These are phyloP conservation scores for Serendipita sp. DNA, from an alignment of 1,284 basidiomycete genomes.

Conservation along the genomic window DNA sequence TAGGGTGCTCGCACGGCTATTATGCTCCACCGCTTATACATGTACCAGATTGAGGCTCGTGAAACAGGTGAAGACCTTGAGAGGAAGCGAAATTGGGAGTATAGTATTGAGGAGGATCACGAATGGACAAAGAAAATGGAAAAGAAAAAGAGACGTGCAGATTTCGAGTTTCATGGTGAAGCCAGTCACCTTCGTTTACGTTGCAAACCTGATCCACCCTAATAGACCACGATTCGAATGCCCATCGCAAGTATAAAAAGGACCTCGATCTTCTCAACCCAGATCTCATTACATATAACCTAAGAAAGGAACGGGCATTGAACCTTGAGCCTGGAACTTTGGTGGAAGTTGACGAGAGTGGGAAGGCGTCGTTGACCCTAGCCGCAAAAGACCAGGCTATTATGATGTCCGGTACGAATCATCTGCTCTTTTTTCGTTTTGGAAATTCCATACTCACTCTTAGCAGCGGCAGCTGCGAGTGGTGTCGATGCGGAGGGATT, in stretches of 20 bases:
- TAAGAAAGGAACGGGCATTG: slow-evolving; percentile 72
- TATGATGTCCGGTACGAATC: slow-evolving; percentile 27
- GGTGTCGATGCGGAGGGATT: slow-evolving; percentile 59
- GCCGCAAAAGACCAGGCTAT: slow-evolving; percentile 36
- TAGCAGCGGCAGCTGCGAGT: slow-evolving; percentile 5
- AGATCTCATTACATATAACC: slow-evolving; percentile 70
- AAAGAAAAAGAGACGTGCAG: slow-evolving; percentile 57
- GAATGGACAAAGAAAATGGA: slow-evolving; percentile 81
- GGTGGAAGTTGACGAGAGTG: slow-evolving; percentile 23
- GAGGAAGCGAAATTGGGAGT: slow-evolving; percentile 83
- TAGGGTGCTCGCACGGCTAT: slow-evolving; percentile 30
- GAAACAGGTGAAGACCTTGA: slow-evolving; percentile 29
- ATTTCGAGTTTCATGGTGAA: slow-evolving; percentile 69
- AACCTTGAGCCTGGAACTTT: slow-evolving; percentile 55
- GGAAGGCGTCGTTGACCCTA: slow-evolving; percentile 23
- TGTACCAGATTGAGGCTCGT: not conserved
- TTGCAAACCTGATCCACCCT: not conserved
- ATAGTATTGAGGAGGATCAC: slow-evolving; percentile 89
- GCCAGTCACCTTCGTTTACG: slow-evolving; percentile 15
- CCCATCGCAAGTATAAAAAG: slow-evolving; percentile 81
- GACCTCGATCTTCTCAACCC: slow-evolving; percentile 78
- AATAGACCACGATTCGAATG: slow-evolving; percentile 78
- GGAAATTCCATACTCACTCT: slow-evolving; percentile 8
- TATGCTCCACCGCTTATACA: not conserved
- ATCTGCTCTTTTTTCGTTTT: slow-evolving; percentile 7